Evolutionary conservation across 164 flowering plant genomes (phyloP).

Genomic region (Liriodendron chinense): DNA sequence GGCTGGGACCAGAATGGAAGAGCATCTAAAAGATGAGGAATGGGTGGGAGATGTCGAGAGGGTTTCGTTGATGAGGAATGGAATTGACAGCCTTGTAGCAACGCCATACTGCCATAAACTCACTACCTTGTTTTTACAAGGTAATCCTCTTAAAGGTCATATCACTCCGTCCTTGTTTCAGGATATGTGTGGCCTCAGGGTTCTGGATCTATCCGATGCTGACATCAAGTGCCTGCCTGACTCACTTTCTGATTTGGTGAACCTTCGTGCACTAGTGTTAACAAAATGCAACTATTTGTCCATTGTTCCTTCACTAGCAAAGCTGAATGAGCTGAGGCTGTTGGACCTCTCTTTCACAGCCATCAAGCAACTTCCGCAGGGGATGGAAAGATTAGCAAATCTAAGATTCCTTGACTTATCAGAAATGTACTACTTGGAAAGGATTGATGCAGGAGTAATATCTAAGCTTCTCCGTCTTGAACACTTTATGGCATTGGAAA

Average conservation of each 20-base stretch:
- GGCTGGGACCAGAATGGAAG: neutral
- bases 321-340: constrained; percentile 1
- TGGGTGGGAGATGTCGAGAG: neutral
- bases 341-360: neutral
- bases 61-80: neutral
- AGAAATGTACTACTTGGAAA: neutral
- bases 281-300: neutral
- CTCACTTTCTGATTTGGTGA: constrained; percentile 1
- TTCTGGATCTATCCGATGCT: neutral
- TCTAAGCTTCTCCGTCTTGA: neutral
- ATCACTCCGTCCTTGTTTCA: neutral
- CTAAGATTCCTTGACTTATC: neutral
- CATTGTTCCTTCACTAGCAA: neutral
- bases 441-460: neutral
- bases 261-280: neutral
- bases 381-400: neutral
- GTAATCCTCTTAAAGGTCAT: neutral
- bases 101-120: neutral
- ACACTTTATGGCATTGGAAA: neutral
- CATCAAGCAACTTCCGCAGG: neutral
- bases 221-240: neutral
- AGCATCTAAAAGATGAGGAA: neutral
- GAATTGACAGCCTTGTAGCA: neutral
- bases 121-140: neutral
- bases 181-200: neutral